Percentiles rank a stretch among this genome's conserved stretches.
These are phyloP conservation scores for Suhomyces sp. DNA, from an alignment of 805 yeast species.

Conservation along the genomic window DNA sequence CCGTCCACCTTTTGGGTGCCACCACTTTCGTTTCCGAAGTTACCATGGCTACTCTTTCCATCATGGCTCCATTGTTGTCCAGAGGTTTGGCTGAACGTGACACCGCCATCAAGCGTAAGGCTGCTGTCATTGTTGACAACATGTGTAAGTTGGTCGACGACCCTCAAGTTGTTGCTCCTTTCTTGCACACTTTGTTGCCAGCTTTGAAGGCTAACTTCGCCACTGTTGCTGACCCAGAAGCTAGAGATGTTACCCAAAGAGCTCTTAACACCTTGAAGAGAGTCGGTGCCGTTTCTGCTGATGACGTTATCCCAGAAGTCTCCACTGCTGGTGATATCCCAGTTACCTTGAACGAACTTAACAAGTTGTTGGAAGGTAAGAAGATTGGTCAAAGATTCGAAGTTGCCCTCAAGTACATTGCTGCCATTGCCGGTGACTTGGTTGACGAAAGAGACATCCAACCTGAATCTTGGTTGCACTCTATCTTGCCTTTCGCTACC, in stretches of 20 bases:
- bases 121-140: conserved; percentile 99
- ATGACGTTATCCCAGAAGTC: conserved; percentile 91
- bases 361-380: conserved; percentile 64
- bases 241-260: conserved; percentile 96
- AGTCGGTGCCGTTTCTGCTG: conserved; percentile 94
- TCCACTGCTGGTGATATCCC: conserved; percentile 97
- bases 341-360: conserved; percentile 82
- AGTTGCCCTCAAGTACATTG: conserved; percentile 74
- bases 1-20: conserved; percentile 98
- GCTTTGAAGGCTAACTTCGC: conserved; percentile 90
- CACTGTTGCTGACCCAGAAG: conserved; percentile 99
- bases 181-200: conserved; percentile 93
- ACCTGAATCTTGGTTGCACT: conserved; percentile 85
- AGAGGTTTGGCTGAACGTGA: conserved; percentile 99
- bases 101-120: conserved; percentile 98
- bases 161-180: conserved; percentile 99
- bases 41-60: conserved; percentile 98
- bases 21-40: conserved; percentile 99
- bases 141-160: conserved; percentile 99
- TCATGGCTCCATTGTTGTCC: conserved; percentile 97
- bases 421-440: conserved; percentile 98
- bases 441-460: conserved; percentile 95
- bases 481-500: conserved; percentile 91
- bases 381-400: conserved; percentile 76
- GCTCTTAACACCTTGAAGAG: conserved; percentile 96